Base-by-base conservation (phyloP, 1,284 basidiomycete genomes). In the Trichosporon asahii region DNA sequence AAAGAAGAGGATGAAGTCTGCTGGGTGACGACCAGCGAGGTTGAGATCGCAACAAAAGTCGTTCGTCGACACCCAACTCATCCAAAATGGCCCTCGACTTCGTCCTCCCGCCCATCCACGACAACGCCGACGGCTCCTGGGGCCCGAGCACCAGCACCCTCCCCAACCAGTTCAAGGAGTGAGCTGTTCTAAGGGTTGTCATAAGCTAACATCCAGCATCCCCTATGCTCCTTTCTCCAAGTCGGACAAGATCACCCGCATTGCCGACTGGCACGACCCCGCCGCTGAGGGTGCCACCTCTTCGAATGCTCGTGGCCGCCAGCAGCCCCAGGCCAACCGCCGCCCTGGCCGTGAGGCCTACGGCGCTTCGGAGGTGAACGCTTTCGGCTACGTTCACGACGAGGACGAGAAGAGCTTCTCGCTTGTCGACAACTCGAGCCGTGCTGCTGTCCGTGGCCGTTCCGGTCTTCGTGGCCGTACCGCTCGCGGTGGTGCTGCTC, bases 401-500 rank as follows among this genome's bases (percentile, higher is more conserved):
- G 96, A 99, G 84, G 96, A 99, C 82, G 97, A 99, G 85, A 93
- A 94, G 31, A 93, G 90, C 70, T 99, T 99, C 88, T 96, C 93
- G 60, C 87, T 99, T 66, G 97, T 99, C 68, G 95, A 98, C 82
- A 95, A 82, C 63, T 83, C 85, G 65, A 76, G 82, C 64, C 75
- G 88, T 71, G 90, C 90, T 35, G 85, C 90, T 70, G 85, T 85
- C 23, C 33, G 83, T 80, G 74, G 75, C 11, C 72, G 72, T 23
- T 21, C 66, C 12, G 31, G 53, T 33, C 55, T 65, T 2, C 69
- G 74, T 44, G 75, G 75, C 11, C 72, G 71, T 35, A 72, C 68
- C 25, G 31, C 11, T 8, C 65, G 64, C 25, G 66, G 60, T 46
- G 65, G 69, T 44, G 60, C 65, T 14, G 53, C 37, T 1, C 25